Base-by-base conservation (phyloP, 148 eudicot species). In the Persicaria tinctoria region DNA sequence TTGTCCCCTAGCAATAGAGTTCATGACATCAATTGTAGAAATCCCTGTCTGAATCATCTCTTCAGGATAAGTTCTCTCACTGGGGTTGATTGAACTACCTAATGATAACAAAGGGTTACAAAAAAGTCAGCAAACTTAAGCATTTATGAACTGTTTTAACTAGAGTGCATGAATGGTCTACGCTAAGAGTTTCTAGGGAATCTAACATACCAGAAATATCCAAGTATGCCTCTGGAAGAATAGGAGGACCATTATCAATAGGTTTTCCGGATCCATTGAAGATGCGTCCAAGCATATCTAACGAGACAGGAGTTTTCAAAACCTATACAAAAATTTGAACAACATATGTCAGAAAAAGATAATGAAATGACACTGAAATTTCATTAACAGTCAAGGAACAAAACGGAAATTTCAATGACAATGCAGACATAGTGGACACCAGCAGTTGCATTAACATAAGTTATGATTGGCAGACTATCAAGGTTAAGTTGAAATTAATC, bases 11-110 rank as follows among this genome's bases (percentile, higher is more conserved):
- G 99, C 99, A 80, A 95, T 92, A 56, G 99, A 95, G 75, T 95
- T 95, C 99, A 95, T 95, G 83, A 95, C 97, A 88, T 95, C 99
- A 78, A 95, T 89, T n/a, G 99, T 95, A 59, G 99, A 92, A 82
- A 92, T 92, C 50, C 97, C 97, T 13, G 97, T 92, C 83, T 95
- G 99, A 78, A 95, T 95, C 99, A 95, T 95, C 84, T 95, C 99
- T 81, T 95, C 97, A 13, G 99, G 99, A 82, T 95, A 93, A n/a
- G 97, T 93, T 83, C 97, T 85, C 86, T 93, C 97, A 84, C 97
- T 93, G 73, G 97, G 97, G 81, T 95, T 95, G 79, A 95, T 95
- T 76, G 99, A 95, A 92, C 99, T 95, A 75, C 99, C 99, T 95
- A 80, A 63, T 81, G 17, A 57, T 6, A 56, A 49, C 48, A 66